These are phyloP conservation scores for Xylaria venustula DNA, from an alignment of 495 filamentous ascomycete genomes.

Conservation along the genomic window DNA sequence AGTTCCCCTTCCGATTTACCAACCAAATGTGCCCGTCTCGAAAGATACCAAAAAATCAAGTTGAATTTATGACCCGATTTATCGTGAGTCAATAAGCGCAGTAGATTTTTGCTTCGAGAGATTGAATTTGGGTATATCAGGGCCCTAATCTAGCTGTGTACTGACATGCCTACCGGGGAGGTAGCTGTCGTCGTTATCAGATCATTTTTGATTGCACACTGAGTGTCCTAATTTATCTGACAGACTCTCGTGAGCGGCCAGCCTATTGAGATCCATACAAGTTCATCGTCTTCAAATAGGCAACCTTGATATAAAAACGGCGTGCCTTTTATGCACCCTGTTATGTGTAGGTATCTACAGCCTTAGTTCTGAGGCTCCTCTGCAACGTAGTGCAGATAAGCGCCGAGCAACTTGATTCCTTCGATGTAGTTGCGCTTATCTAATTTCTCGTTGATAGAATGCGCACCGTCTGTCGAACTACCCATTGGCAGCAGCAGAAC, in stretches of 20 bases:
- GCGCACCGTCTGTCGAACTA: slow-evolving; percentile 91
- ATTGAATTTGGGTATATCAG: slow-evolving; percentile 1
- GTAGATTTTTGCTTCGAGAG: neutral
- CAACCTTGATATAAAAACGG: neutral
- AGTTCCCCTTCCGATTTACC: too few relatives aligned
- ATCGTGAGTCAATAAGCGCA: too few relatives aligned
- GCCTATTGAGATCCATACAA: neutral
- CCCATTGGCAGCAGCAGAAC: slow-evolving; percentile 95
- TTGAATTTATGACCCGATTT: too few relatives aligned
- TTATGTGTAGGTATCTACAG: neutral
- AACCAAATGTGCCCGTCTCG: too few relatives aligned
- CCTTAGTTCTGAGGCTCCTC: slow-evolving; percentile 67
- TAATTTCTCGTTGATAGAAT: slow-evolving; percentile 97
- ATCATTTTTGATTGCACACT: neutral
- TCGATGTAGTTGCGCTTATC: slow-evolving; percentile 97
- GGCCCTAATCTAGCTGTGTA: neutral
- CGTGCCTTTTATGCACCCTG: neutral
- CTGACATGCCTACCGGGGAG: neutral
- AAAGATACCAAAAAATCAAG: too few relatives aligned
- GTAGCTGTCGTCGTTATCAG: neutral
- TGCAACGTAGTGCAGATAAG: slow-evolving; percentile 95
- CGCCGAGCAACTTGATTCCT: slow-evolving; percentile 92
- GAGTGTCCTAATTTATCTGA: neutral
- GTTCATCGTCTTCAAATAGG: neutral
- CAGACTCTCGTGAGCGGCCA: too few relatives aligned